Conservation (phyloP, 2,329 filamentous ascomycete species). For the Periglandula ipomoeae region DNA sequence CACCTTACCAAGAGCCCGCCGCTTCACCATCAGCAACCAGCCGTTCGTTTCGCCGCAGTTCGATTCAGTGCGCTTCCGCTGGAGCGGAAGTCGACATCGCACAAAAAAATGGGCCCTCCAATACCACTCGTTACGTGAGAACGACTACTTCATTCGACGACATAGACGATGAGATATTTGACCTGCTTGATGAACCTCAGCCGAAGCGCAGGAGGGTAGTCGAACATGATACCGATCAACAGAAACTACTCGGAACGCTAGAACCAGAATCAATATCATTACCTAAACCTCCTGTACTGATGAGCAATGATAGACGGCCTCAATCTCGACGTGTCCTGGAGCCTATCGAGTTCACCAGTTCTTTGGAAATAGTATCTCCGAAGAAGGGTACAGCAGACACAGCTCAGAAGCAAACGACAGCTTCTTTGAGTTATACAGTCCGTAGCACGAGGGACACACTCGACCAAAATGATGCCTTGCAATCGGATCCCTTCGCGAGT, state of each 20-base stretch:
- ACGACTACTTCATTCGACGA: background rate
- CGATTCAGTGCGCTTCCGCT: background rate
- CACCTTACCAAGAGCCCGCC: background rate
- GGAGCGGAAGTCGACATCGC: background rate
- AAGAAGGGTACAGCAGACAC: background rate
- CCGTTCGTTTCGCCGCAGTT: background rate
- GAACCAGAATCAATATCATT: background rate
- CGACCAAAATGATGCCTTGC: constrained; percentile 1
- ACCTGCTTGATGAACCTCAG: constrained; percentile 1
- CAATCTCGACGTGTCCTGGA: constrained; percentile 10
- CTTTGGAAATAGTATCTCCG: constrained; percentile 14
- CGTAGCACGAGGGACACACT: background rate
- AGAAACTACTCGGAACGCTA: background rate
- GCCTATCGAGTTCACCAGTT: constrained; percentile 29
- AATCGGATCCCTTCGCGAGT: constrained; percentile 26
- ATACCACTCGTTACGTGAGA: background rate
- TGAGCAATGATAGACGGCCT: background rate
- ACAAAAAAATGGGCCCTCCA: background rate
- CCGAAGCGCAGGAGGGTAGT: background rate
- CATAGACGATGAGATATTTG: constrained; percentile 1
- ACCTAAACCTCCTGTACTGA: background rate
- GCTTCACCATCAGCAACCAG: background rate
- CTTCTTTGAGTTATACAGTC: background rate
- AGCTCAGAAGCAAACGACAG: background rate
- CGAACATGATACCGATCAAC: background rate